Evolutionary conservation across 2,329 filamentous ascomycete genomes (phyloP).

Genomic region (Chalaropsis thielavioides): DNA sequence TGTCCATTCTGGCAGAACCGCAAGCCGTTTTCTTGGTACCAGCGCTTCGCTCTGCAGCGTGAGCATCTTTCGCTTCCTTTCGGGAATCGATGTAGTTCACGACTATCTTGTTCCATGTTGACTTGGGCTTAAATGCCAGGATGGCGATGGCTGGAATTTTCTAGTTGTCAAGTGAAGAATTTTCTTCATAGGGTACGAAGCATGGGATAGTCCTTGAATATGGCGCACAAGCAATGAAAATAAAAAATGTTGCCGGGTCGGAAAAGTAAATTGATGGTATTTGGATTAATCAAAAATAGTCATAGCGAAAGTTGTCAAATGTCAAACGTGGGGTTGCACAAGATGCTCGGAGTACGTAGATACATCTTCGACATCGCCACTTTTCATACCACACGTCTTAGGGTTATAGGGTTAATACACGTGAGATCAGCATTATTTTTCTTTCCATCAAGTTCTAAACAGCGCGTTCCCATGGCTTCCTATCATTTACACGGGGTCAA

Average conservation of each 20-base stretch:
- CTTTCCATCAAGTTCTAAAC: background rate
- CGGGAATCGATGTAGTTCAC: conserved; percentile 37
- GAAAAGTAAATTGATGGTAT: background rate
- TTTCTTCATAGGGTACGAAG: background rate
- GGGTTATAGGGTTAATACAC: background rate
- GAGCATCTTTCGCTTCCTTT: conserved; percentile 38
- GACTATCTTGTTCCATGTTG: conserved; percentile 28
- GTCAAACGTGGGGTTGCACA: background rate
- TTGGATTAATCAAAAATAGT: background rate
- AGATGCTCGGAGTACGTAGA: background rate
- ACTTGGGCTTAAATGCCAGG: background rate
- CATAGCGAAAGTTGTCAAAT: background rate
- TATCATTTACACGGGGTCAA: too few species aligned
- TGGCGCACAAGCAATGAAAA: background rate
- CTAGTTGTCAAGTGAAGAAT: background rate
- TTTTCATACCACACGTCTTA: background rate
- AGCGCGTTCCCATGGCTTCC: too few species aligned
- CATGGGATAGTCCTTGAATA: background rate
- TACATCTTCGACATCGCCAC: background rate
- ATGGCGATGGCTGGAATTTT: background rate
- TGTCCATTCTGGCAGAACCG: conserved; percentile 72
- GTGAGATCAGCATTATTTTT: background rate
- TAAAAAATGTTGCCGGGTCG: background rate
- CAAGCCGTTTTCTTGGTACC: conserved; percentile 60
- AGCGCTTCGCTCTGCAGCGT: conserved; percentile 56